Conservation (phyloP, 2,329 filamentous ascomycete species). For the Chaetomium sp. region DNA sequence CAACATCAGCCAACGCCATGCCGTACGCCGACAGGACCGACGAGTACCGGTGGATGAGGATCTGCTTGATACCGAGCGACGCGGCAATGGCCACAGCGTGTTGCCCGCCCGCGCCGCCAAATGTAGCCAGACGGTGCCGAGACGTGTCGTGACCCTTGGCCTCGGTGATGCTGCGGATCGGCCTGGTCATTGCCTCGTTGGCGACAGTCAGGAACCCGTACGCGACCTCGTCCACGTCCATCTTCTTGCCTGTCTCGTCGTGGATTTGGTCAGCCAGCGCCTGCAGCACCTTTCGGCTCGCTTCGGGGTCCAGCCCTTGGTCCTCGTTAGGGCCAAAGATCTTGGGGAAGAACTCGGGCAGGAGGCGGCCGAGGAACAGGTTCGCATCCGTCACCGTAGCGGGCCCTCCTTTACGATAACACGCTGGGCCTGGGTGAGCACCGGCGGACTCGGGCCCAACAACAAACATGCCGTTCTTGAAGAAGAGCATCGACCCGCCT, state of each 20-base stretch:
- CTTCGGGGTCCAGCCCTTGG: conserved; percentile 67
- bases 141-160: conserved; percentile 88
- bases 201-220: conserved; percentile 86
- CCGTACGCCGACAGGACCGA: conserved; percentile 87
- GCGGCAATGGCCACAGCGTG: conserved; percentile 88
- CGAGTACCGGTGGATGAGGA: conserved; percentile 79
- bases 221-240: conserved; percentile 78
- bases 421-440: conserved; percentile 83
- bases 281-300: conserved; percentile 68
- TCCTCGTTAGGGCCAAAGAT: conserved; percentile 91
- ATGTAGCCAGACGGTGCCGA: conserved; percentile 83
- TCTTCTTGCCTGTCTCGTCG: conserved; percentile 60
- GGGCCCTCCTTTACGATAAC: conserved; percentile 83
- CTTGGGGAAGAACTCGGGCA: conserved; percentile 90
- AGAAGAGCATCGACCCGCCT: conserved; percentile 78
- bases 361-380: conserved; percentile 71
- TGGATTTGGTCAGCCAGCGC: conserved; percentile 75
- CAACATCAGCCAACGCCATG: conserved; percentile 88
- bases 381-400: conserved; percentile 93
- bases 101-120: conserved; percentile 86
- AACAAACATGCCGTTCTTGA: conserved; percentile 81
- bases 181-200: conserved; percentile 85
- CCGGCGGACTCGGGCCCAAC: conserved; percentile 86
- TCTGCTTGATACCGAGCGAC: conserved; percentile 76
- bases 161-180: conserved; percentile 84